Evolutionary conservation across 768 basidiomycete genomes (phyloP).

Genomic region (Lepiota brunneoincarnata): DNA sequence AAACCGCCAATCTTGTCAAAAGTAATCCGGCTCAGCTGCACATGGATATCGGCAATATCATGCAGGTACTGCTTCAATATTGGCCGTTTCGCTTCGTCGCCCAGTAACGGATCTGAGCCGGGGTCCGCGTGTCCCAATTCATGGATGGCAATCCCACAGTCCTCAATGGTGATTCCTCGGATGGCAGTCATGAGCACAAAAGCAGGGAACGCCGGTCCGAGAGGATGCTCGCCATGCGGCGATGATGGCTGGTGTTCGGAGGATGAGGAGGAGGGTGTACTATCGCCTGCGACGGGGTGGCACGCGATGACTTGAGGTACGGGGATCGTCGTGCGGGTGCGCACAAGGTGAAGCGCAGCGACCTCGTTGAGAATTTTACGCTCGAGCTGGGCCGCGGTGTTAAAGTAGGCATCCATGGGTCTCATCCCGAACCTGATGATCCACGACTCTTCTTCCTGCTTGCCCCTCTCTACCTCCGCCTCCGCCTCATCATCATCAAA

Average conservation of each 20-base stretch:
- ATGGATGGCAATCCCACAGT: conserved; percentile 36
- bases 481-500: neutral
- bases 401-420: conserved; percentile 36
- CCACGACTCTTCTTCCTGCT: conserved; percentile 29
- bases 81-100: conserved; percentile 31
- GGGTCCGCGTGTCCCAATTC: conserved; percentile 24
- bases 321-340: conserved; percentile 37
- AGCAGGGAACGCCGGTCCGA: conserved; percentile 35
- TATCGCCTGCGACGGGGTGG: conserved; percentile 22
- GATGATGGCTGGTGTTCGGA: conserved; percentile 22
- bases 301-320: conserved; percentile 36
- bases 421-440: conserved; percentile 40
- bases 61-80: conserved; percentile 36
- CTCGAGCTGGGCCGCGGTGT: conserved; percentile 39
- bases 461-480: neutral
- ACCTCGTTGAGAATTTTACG: conserved; percentile 43
- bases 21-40: conserved; percentile 36
- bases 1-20: conserved; percentile 40
- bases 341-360: conserved; percentile 38
- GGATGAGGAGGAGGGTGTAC: neutral
- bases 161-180: conserved; percentile 38
- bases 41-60: conserved; percentile 40
- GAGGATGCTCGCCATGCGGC: conserved; percentile 24
- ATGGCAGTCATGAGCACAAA: conserved; percentile 42
- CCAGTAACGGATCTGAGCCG: conserved; percentile 26